Evolutionary conservation across 2,329 filamentous ascomycete species (phyloP).

Genomic region (Chrysoporthe puriensis): DNA sequence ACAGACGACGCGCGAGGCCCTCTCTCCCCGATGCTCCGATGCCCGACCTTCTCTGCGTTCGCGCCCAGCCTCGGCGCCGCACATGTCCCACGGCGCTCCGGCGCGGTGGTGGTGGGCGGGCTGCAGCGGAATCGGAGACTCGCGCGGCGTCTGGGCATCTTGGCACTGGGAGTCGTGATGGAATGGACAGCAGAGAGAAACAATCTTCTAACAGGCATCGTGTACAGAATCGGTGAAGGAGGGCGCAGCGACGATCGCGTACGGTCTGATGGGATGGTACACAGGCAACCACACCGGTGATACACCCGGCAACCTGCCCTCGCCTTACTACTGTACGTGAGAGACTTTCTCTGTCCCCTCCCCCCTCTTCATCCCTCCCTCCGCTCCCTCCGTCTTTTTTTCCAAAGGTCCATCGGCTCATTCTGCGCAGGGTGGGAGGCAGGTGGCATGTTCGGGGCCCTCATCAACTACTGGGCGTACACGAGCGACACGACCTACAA

Average conservation of each 20-base stretch:
- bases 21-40: neutral
- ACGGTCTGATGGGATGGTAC: slow-evolving; percentile 52
- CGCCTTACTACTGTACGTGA: slow-evolving; percentile 58
- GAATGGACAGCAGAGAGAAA: neutral
- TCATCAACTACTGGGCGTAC: slow-evolving; percentile 67
- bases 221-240: slow-evolving; percentile 39
- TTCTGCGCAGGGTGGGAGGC: slow-evolving; percentile 57
- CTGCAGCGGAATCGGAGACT: neutral
- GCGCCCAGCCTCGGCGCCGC: neutral
- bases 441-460: slow-evolving; percentile 62
- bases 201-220: neutral
- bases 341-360: slow-evolving; percentile 11
- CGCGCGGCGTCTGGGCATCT: neutral
- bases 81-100: neutral
- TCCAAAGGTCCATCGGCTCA: neutral
- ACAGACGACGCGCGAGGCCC: neutral
- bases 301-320: slow-evolving; percentile 52
- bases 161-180: neutral
- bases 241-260: slow-evolving; percentile 45
- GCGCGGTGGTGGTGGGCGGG: neutral
- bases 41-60: neutral
- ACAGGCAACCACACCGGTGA: slow-evolving; percentile 49
- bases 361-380: neutral
- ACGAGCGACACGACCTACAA: slow-evolving; percentile 65
- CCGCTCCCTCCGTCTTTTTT: no score